Evolutionary conservation across 495 filamentous ascomycete species (phyloP), one percentile per base, ranked within the genome.

Genomic region (Aspergillus steynii): DNA sequence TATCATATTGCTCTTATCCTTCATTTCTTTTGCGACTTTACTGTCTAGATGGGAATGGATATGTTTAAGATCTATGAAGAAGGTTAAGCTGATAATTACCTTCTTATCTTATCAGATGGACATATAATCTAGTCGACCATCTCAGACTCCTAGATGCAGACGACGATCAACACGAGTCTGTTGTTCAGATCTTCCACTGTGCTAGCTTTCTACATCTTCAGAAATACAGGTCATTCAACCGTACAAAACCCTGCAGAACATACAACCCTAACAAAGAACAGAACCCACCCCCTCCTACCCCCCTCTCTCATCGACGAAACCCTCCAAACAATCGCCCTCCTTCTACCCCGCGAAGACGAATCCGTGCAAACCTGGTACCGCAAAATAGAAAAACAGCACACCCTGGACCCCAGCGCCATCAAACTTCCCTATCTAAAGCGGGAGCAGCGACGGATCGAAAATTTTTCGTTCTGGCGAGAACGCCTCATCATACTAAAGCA

Each of bases 401-500:
- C 62, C 0, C 63, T 80, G 1, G 74, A 69, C 28, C 63, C 62
- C 26, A n/a, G 14, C 15, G 46, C 14, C 4, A 26, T 15, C 3
- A 71, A 66, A 51, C 7, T 60, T 4, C n/a, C 56, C 20, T 20
- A 46, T 12, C 63, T 60, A 47, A 59, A 56, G 3, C 25, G 15
- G 1, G 25, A 47, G 26, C 65, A 71, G 34, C 73, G 75, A 2
- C 72, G 75, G 9, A 76, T 85, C 15, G 74, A 80, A 7, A 65
- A 75, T 4, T 86, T 80, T 53, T 29, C 59, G 0, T 83, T 71
- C 62, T 85, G 84, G 82, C 70, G 71, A 26, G 79, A 87, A 61
- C 69, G 82, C 10, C 67, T 86, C 0, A 69, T 82, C 1, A 72
- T 82, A 3, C 69, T 87, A 29, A 82, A 85, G 61, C 67, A 81